A percentile compares a stretch with the other conserved stretches of the same genome.
These are phyloP conservation scores for Westerdykella aurantiaca DNA, from an alignment of 2,329 filamentous ascomycete genomes.

Conservation along the genomic window DNA sequence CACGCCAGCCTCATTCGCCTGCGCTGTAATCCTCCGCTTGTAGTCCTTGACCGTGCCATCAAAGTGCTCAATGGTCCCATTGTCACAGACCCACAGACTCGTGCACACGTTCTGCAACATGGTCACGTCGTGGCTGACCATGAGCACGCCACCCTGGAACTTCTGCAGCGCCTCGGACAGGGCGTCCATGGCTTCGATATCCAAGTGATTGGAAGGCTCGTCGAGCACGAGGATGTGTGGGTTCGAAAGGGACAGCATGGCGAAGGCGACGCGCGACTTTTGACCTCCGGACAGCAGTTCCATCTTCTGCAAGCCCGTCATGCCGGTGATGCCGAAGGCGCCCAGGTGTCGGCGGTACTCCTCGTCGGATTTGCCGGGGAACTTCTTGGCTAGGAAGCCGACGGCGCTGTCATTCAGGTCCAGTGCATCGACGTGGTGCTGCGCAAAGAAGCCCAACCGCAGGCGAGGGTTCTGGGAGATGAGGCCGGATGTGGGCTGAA, in stretches of 20 bases:
- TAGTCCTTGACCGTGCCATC: constrained; percentile 91
- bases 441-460: constrained; percentile 92
- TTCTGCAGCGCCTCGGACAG: constrained; percentile 74
- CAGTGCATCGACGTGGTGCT: constrained; percentile 95
- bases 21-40: constrained; percentile 90
- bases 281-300: constrained; percentile 90
- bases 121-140: constrained; percentile 98
- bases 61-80: constrained; percentile 92
- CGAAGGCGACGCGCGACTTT: constrained; percentile 96
- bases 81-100: constrained; percentile 93
- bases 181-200: constrained; percentile 99
- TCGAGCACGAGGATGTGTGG: constrained; percentile 97
- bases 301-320: constrained; percentile 96
- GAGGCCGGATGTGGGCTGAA: constrained; percentile 68
- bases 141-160: constrained; percentile 92
- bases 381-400: constrained; percentile 90
- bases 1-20: constrained; percentile 83
- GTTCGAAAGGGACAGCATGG: constrained; percentile 88
- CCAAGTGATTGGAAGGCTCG: constrained; percentile 96
- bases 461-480: constrained; percentile 86
- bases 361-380: constrained; percentile 87
- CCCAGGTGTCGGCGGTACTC: constrained; percentile 94
- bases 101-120: constrained; percentile 96
- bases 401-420: constrained; percentile 86
- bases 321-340: constrained; percentile 80